A percentile compares a stretch with the other conserved stretches of the same genome.
phyloP scores from a whole-genome alignment of 257 asterid genomes.

The Phtheirospermum japonicum region DNA sequence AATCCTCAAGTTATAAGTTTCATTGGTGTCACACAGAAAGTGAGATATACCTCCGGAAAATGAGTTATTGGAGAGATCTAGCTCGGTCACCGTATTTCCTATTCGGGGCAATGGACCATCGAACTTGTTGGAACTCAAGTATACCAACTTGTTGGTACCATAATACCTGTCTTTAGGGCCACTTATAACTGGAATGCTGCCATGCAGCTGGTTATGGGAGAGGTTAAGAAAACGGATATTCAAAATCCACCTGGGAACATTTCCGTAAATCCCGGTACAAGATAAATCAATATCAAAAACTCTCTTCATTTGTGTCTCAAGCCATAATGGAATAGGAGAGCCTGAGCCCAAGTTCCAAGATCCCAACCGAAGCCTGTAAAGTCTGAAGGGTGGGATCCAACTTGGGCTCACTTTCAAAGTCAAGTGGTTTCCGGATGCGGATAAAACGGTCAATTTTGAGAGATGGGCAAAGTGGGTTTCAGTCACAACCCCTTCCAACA shows the following conservation, averaged over 20 bases:
- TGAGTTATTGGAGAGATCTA: constrained; percentile 36
- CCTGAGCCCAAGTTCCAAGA: constrained; percentile 33
- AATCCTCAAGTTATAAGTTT: background rate
- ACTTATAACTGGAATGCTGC: constrained; percentile 23
- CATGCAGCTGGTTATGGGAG: constrained; percentile 32
- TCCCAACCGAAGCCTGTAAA: background rate
- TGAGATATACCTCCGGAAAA: constrained; percentile 27
- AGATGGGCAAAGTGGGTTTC: constrained; percentile 35
- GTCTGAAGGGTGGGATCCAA: constrained; percentile 35
- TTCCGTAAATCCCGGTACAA: constrained; percentile 22
- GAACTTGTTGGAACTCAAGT: constrained; percentile 33
- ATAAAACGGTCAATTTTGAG: constrained; percentile 1
- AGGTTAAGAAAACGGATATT: background rate
- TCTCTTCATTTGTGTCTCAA: constrained; percentile 20
- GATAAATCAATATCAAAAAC: constrained; percentile 6
- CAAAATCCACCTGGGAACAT: constrained; percentile 39
- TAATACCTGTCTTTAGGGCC: too few relatives aligned
- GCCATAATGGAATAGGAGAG: constrained; percentile 34
- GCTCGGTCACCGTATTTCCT: background rate
- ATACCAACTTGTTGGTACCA: too few relatives aligned
- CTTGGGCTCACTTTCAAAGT: constrained; percentile 28
- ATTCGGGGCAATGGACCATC: constrained; percentile 33
- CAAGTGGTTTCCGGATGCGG: constrained; percentile 26
- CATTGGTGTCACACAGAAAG: constrained; percentile 28
- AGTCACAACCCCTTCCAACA: constrained; percentile 35